Base-by-base conservation (phyloP, 192 early-diverging fungal genomes). In the Diversispora epigaea region DNA sequence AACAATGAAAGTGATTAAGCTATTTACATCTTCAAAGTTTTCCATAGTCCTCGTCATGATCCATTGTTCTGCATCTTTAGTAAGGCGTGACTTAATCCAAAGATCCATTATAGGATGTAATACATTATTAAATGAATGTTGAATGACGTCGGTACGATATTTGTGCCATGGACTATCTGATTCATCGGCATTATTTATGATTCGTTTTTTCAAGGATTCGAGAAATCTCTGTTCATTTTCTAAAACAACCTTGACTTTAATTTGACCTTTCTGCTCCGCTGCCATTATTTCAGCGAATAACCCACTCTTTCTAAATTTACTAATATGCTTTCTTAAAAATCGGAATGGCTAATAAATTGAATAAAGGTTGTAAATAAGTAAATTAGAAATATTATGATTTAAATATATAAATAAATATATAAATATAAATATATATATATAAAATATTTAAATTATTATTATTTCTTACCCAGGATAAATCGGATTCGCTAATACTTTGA, bases 241-340 rank as follows among this genome's bases (percentile, higher is more conserved):
- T 6, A 95, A 77, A 4, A 73, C 73, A 49, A 95, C 86, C 4
- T 80, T 71, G 3, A 92, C 75, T 17, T 76, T 87, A 40, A 96
- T 68, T 41, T 97, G 81, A 2, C 91, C 92, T 17, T 92, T 86
- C 14, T 82, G 77, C 63, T 91, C 94, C 0, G 91, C 93, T 60
- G 90, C 84, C 19, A 91, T 76, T 0, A 97, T 86, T 44, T 88
- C 86, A 43, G 95, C 76, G 79, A 95, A 95, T 80, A 93, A 89
- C 3, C 87, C 91, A 65, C 87, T 83, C 8, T 86, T 85, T 22
- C 95, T 95, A 47, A 85, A 88, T 2, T 79, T 80, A 6, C 91
- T 81, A 15, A 89, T 93, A 78, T 96, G 97, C 45, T 90, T 85
- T 15, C 79, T 77, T 60, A 99, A 74, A 49, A 90, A 96, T 85